A percentile compares a stretch with the other conserved stretches of the same genome.
Conservation (phyloP, 2,329 filamentous ascomycete species). For the Penicillium sp. region DNA sequence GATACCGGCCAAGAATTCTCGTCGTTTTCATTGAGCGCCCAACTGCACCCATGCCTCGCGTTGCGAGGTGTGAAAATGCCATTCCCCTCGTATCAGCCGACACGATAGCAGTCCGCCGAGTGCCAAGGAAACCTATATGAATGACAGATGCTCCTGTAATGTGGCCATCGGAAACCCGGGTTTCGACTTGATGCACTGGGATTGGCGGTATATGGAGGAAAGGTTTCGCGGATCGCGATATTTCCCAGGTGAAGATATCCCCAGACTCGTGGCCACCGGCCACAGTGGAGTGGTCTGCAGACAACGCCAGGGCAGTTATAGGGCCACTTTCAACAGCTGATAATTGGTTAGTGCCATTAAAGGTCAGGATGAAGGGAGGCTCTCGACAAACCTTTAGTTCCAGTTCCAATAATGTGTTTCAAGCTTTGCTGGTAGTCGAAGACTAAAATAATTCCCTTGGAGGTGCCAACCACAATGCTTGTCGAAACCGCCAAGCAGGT, state of each 20-base stretch:
- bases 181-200: slow-evolving; percentile 66
- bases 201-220: slow-evolving; percentile 87
- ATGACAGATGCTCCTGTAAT: slow-evolving; percentile 76
- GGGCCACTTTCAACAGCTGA: slow-evolving; percentile 86
- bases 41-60: slow-evolving; percentile 83
- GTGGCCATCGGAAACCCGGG: slow-evolving; percentile 79
- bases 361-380: background rate
- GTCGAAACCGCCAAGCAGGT: slow-evolving; percentile 89
- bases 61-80: slow-evolving; percentile 97
- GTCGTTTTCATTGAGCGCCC: slow-evolving; percentile 86
- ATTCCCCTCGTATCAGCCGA: slow-evolving; percentile 95
- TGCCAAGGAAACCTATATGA: slow-evolving; percentile 93
- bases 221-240: slow-evolving; percentile 76
- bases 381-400: slow-evolving; percentile 73
- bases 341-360: slow-evolving; percentile 9
- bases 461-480: slow-evolving; percentile 86
- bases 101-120: slow-evolving; percentile 88
- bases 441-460: slow-evolving; percentile 89
- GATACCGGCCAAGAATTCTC: slow-evolving; percentile 89
- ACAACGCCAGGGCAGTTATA: slow-evolving; percentile 84
- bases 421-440: slow-evolving; percentile 98
- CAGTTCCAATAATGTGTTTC: slow-evolving; percentile 90
- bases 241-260: slow-evolving; percentile 96
- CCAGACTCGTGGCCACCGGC: slow-evolving; percentile 89
- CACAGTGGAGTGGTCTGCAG: slow-evolving; percentile 90